Evolutionary conservation across 371 early-diverging fungal genomes (phyloP).

Genomic region (Mortierella sp.): DNA sequence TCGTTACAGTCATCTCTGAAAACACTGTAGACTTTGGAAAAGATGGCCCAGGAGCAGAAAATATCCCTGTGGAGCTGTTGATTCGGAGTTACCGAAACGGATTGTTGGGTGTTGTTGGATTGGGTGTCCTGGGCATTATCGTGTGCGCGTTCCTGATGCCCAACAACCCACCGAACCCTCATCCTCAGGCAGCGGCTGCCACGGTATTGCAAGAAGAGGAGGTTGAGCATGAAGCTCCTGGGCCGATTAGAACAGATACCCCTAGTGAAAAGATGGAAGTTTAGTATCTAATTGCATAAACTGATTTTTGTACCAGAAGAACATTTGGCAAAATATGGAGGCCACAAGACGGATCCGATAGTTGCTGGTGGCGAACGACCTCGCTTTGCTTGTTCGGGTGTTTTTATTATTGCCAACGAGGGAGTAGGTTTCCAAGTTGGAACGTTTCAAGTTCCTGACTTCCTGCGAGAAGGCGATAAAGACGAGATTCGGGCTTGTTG

Average conservation of each 20-base stretch:
- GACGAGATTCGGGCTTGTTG: background rate
- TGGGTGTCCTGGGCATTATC: constrained; percentile 33
- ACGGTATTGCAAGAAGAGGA: background rate
- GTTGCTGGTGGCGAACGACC: no score
- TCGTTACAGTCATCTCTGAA: constrained; percentile 41
- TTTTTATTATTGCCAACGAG: no score
- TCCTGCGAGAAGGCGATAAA: background rate
- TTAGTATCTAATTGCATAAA: background rate
- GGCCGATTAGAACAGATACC: background rate
- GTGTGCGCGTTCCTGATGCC: constrained; percentile 27
- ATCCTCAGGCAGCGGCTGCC: background rate
- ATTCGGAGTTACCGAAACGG: constrained; percentile 46
- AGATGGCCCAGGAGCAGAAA: background rate
- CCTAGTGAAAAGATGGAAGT: constrained; percentile 5
- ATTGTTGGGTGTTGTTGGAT: constrained; percentile 31
- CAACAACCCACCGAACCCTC: constrained; percentile 7
- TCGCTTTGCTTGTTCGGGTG: no score
- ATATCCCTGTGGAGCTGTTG: constrained; percentile 9
- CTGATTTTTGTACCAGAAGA: no score
- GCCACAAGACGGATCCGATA: no score
- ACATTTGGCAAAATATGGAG: no score
- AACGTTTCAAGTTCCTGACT: no score
- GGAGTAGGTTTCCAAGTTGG: no score
- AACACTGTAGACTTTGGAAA: constrained; percentile 26
- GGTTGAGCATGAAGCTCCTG: no score